Evolutionary conservation across 106 monocot genomes (phyloP), one percentile per base, ranked within the genome.

Genomic region (Gastrodia elata): DNA sequence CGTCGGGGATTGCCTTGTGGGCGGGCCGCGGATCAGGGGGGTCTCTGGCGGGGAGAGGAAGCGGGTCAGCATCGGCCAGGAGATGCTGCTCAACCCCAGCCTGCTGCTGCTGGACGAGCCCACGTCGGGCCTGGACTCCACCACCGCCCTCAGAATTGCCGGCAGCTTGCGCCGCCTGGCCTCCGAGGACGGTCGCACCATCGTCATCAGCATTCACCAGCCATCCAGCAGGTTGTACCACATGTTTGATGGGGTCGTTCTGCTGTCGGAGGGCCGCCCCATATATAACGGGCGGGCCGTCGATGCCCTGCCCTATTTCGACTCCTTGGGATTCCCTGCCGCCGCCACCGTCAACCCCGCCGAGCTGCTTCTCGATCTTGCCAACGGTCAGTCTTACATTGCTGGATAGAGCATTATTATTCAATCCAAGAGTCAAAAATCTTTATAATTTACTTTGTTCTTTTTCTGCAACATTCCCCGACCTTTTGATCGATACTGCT

Each of bases 91-190:
- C 34, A 81, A 87, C 64, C 87, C 87, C 0, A 81, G 87, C 39
- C 38, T 87, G 20, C 37, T 87, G 38, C 61, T 87, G 14, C 73
- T 87, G 3, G 87, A 87, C 44, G 87, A 87, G 68, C 87, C 87
- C 1, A 87, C 87, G 24, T 87, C 87, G 4, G 87, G 87, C 16
- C 76, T 87, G 0, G 87, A 87, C 78, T 84, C 87, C 4, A 87
- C 87, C 13, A 79, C 73, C 5, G 87, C 87, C 15, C 81, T 81
- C 74, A 68, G 74, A 71, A 84, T 87, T n/a, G 11, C 84, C 38
- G 70, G 68, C 5, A 78, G 70, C 14, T 42, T 87, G 14, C 73
- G 77, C 67, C 61, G 78, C 52, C 70, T 87, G 9, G 83, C 86
- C 4, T 61, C 64, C 11, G 42, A 64, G 18, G 79, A 73, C 2